These are phyloP conservation scores for Diaporthe ampelina DNA, from an alignment of 2,329 filamentous ascomycete species.

Conservation along the genomic window DNA sequence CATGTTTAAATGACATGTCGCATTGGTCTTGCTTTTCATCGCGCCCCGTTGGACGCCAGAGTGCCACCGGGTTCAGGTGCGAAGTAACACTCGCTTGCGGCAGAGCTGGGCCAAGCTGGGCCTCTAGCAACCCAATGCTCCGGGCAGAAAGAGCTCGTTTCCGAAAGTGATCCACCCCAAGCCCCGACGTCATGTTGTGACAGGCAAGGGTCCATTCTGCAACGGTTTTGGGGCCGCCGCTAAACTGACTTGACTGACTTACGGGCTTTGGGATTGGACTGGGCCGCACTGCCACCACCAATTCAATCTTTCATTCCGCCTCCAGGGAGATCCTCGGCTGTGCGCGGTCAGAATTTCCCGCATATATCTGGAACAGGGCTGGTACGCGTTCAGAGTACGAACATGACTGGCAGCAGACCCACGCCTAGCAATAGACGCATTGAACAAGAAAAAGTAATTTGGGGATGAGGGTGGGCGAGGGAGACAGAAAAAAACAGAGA, in stretches of 20 bases:
- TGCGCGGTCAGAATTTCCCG: constrained; percentile 9
- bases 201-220: constrained; percentile 28
- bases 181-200: constrained; percentile 28
- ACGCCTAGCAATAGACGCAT: constrained; percentile 2
- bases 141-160: constrained; percentile 24
- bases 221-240: not conserved
- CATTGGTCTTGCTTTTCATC: constrained; percentile 10
- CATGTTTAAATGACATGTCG: constrained; percentile 33
- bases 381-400: constrained; percentile 6
- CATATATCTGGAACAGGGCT: constrained; percentile 22
- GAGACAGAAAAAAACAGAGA: not conserved
- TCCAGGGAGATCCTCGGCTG: constrained; percentile 20
- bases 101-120: constrained; percentile 1
- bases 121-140: constrained; percentile 21
- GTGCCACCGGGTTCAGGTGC: constrained; percentile 17
- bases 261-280: not conserved
- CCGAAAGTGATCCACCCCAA: constrained; percentile 18
- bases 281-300: constrained; percentile 29
- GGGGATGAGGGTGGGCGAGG: not conserved
- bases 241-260: not conserved
- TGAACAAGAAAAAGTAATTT: constrained; percentile 3
- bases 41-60: constrained; percentile 14
- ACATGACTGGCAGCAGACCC: constrained; percentile 29
- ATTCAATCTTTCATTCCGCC: constrained; percentile 3
- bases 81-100: constrained; percentile 22